phyloP scores from a whole-genome alignment of 345 rosid genomes.

The Melastoma malabathricum region DNA sequence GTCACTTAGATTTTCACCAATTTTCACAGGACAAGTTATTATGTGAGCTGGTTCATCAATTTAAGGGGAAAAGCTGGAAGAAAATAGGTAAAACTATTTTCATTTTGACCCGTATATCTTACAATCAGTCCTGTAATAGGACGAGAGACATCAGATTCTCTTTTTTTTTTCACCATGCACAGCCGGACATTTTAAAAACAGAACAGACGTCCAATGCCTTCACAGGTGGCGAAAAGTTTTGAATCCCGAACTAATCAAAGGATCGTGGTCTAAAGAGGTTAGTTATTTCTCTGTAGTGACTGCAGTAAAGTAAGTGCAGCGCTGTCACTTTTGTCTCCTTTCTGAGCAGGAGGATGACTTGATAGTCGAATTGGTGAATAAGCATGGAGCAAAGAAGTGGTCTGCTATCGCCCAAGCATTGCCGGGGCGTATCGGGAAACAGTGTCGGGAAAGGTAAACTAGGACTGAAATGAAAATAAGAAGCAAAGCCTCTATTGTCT shows the following conservation, averaged over 20 bases:
- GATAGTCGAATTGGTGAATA: slow-evolving; percentile 18
- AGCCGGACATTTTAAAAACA: slow-evolving; percentile 26
- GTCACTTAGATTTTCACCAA: too few relatives aligned
- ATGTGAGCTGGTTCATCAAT: slow-evolving; percentile 19
- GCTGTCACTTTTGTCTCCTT: neutral
- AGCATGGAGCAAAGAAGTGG: slow-evolving; percentile 29
- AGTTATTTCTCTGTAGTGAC: too few relatives aligned
- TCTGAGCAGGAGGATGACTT: slow-evolving; percentile 31
- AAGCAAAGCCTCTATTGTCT: too few relatives aligned
- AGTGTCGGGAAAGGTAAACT: slow-evolving; percentile 38
- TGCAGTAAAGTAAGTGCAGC: neutral
- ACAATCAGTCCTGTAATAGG: too few relatives aligned
- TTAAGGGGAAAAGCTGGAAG: slow-evolving; percentile 34
- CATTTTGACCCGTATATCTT: too few relatives aligned
- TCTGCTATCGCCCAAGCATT: slow-evolving; percentile 28
- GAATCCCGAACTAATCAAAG: slow-evolving; percentile 32
- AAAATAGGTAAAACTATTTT: slow-evolving; percentile 21
- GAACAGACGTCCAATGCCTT: slow-evolving; percentile 37
- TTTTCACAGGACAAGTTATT: slow-evolving; percentile 9
- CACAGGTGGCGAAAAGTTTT: slow-evolving; percentile 46
- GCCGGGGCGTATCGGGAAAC: slow-evolving; percentile 39
- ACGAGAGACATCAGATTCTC: neutral
- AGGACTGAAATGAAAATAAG: too few relatives aligned
- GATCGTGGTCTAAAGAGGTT: slow-evolving; percentile 41
- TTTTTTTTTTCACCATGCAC: neutral